A percentile compares a stretch with the other conserved stretches of the same genome.
phyloP scores from a whole-genome alignment of 345 rosid species.

The Rhizophora mangle region DNA sequence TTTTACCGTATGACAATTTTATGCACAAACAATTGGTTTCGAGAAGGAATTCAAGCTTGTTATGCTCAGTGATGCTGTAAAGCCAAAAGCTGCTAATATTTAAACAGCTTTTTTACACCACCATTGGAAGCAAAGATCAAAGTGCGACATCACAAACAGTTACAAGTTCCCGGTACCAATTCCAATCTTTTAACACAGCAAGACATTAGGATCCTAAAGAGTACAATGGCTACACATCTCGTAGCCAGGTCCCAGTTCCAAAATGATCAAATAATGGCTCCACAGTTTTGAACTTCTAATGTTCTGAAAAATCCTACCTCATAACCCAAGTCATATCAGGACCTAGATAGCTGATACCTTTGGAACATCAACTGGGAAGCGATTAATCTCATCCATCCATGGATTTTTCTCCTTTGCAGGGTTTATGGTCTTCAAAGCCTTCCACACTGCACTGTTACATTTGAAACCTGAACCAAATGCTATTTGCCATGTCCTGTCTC shows the following conservation, averaged over 20 bases:
- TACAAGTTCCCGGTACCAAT: neutral
- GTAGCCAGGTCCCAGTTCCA: neutral
- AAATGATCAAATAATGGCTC: too few relatives aligned
- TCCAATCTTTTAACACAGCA: neutral
- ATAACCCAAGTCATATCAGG: neutral
- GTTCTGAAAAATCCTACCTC: neutral
- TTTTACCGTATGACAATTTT: too few relatives aligned
- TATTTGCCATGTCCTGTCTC: slow-evolving; percentile 70
- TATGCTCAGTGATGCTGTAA: too few relatives aligned
- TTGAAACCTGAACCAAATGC: slow-evolving; percentile 76
- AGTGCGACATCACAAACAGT: neutral
- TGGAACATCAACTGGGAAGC: slow-evolving; percentile 40
- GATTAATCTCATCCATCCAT: slow-evolving; percentile 29
- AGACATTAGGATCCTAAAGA: neutral
- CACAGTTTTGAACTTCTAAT: too few relatives aligned
- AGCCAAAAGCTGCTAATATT: too few relatives aligned
- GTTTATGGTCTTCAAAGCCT: slow-evolving; percentile 23
- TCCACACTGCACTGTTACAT: slow-evolving; percentile 71
- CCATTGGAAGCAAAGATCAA: neutral
- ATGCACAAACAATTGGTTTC: too few relatives aligned
- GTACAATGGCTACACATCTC: neutral
- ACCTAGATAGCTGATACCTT: slow-evolving; percentile 43
- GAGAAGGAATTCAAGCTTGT: too few relatives aligned
- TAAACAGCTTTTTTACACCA: too few relatives aligned
- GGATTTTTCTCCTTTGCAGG: slow-evolving; percentile 30